Conservation (phyloP, 306 rosid species). For the Nissolia schottii region DNA sequence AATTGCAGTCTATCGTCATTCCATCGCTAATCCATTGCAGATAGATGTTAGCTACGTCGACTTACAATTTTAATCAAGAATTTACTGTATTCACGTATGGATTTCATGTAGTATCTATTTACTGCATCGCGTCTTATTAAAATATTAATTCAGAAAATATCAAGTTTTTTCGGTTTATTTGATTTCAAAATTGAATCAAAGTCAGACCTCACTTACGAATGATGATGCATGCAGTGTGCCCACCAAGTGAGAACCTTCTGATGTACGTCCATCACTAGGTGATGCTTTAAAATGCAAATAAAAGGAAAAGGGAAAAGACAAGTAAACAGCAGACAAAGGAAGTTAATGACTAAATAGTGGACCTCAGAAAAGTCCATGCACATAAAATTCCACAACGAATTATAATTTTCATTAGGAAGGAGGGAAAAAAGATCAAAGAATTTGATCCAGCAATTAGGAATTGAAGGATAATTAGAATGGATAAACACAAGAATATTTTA, state of each 20-base stretch:
- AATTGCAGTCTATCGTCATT: too few relatives aligned
- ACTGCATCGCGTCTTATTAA: background rate
- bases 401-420: background rate
- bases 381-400: background rate
- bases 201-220: background rate
- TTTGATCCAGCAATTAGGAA: background rate
- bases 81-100: too few relatives aligned
- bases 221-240: background rate
- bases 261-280: background rate
- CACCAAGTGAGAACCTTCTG: background rate
- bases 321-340: background rate
- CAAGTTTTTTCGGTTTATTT: background rate
- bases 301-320: background rate
- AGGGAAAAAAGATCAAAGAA: background rate
- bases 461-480: background rate
- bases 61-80: too few relatives aligned
- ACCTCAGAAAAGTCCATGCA: background rate
- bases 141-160: background rate
- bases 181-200: background rate
- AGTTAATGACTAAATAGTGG: background rate
- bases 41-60: too few relatives aligned
- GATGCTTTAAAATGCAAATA: background rate
- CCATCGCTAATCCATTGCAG: too few relatives aligned
- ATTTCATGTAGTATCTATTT: too few relatives aligned
- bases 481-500: constrained; percentile 15